These are phyloP conservation scores for Mortierella alpina DNA, from an alignment of 192 early-diverging fungal genomes.

Conservation along the genomic window DNA sequence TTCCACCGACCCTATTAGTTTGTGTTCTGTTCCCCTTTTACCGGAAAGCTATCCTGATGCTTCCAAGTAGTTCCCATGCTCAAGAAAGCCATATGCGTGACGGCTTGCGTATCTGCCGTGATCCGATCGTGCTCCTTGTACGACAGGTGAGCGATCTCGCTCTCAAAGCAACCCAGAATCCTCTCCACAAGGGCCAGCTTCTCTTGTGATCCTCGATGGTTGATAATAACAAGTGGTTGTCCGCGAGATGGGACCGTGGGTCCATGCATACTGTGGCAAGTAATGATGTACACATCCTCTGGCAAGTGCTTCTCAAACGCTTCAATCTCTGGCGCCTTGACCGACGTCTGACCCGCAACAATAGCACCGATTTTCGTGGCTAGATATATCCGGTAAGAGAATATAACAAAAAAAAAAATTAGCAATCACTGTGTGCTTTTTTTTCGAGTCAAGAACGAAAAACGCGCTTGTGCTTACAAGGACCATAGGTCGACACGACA, in stretches of 20 bases:
- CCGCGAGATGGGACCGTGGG: conserved; percentile 85
- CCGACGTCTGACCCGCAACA: conserved; percentile 95
- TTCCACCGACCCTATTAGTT: neutral
- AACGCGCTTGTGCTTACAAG: conserved; percentile 61
- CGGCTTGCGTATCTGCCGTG: conserved; percentile 98
- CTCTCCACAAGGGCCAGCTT: conserved; percentile 69
- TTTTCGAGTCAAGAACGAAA: neutral
- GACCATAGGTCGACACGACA: conserved; percentile 86
- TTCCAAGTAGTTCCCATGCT: conserved; percentile 97
- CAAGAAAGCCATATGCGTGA: conserved; percentile 95
- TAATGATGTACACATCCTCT: conserved; percentile 91
- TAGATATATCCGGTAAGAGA: conserved; percentile 3
- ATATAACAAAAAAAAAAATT: neutral
- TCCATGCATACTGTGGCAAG: conserved; percentile 96
- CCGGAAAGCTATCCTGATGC: conserved; percentile 80
- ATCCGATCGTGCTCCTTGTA: conserved; percentile 93
- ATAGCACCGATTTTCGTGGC: conserved; percentile 91
- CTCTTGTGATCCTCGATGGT: conserved; percentile 74
- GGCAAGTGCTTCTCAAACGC: conserved; percentile 92
- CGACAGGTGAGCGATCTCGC: conserved; percentile 81
- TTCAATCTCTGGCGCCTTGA: conserved; percentile 92
- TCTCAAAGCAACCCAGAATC: conserved; percentile 81
- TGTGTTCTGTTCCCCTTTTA: conserved; percentile 34
- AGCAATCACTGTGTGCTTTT: neutral
- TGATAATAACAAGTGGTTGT: conserved; percentile 88